Conservation (phyloP, 73 alveolate genomes). For the Paramecium biaurelia region DNA sequence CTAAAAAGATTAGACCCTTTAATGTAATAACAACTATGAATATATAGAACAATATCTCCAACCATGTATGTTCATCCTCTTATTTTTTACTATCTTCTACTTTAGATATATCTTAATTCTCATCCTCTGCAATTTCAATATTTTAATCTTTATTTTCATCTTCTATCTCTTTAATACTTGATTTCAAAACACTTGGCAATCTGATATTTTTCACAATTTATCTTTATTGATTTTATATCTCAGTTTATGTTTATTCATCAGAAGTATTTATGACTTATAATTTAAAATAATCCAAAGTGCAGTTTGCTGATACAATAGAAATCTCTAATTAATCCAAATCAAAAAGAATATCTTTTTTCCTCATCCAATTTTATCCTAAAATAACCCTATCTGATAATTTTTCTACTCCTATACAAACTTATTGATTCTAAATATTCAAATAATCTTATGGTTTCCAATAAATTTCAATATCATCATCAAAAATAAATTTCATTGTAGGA, state of each 20-base stretch:
- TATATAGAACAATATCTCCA: not conserved
- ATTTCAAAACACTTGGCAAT: not conserved
- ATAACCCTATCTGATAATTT: not conserved
- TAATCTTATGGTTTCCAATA: not conserved
- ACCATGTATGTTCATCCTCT: not conserved
- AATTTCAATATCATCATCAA: not conserved
- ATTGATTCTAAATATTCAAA: not conserved
- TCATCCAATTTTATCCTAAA: slow-evolving; percentile 48
- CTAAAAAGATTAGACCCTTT: not conserved
- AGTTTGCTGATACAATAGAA: not conserved
- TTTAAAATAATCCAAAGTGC: not conserved
- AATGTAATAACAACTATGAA: not conserved
- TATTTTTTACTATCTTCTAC: not conserved
- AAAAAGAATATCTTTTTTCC: not conserved
- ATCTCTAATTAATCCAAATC: not conserved
- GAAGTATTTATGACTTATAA: not conserved
- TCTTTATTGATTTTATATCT: not conserved
- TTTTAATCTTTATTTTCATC: not conserved
- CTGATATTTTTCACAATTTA: not conserved
- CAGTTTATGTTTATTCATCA: not conserved
- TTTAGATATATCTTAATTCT: not conserved
- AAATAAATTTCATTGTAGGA: not conserved
- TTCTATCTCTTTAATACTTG: not conserved
- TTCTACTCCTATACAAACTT: not conserved
- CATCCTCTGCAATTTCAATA: not conserved